A percentile compares a stretch with the other conserved stretches of the same genome.
These are phyloP conservation scores for Candida gigantensis DNA, from an alignment of 1,139 yeast species.

Conservation along the genomic window DNA sequence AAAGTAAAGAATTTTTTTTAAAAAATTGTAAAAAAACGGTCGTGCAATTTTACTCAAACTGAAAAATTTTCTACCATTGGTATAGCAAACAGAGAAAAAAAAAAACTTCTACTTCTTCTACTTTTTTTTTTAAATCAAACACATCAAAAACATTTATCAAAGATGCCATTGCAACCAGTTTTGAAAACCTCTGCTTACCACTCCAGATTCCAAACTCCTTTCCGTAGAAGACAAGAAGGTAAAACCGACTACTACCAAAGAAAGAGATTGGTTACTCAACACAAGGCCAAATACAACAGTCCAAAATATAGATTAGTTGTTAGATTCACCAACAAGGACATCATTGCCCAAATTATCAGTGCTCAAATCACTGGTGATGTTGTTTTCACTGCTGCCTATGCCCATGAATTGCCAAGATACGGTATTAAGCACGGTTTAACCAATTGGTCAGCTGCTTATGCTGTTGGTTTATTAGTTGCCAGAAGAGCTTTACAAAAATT, in stretches of 20 bases:
- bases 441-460: slow-evolving; percentile 99
- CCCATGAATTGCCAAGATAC: slow-evolving; percentile 98
- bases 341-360: slow-evolving; percentile 95
- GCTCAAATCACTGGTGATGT: slow-evolving; percentile 97
- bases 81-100: no score
- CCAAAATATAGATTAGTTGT: slow-evolving; percentile 99
- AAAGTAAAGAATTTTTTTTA: no score
- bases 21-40: no score
- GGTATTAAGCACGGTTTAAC: slow-evolving; percentile 99
- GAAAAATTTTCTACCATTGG: no score
- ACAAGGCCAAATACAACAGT: slow-evolving; percentile 99
- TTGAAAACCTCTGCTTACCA: slow-evolving; percentile 90
- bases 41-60: no score
- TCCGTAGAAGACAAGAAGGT: slow-evolving; percentile 99
- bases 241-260: slow-evolving; percentile 99
- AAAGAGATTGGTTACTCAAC: slow-evolving; percentile 99
- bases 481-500: slow-evolving; percentile 99
- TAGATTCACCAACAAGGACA: slow-evolving; percentile 99
- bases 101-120: neutral
- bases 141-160: slow-evolving; percentile 19
- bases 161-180: slow-evolving; percentile 77
- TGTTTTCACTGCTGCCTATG: slow-evolving; percentile 96
- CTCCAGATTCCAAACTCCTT: slow-evolving; percentile 99
- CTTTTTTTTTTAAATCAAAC: neutral
- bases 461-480: slow-evolving; percentile 97